Percentiles rank a stretch among this genome's conserved stretches.
Evolutionary conservation across 306 rosid species (phyloP).

Genomic region (Ammopiptanthus mongolicus): DNA sequence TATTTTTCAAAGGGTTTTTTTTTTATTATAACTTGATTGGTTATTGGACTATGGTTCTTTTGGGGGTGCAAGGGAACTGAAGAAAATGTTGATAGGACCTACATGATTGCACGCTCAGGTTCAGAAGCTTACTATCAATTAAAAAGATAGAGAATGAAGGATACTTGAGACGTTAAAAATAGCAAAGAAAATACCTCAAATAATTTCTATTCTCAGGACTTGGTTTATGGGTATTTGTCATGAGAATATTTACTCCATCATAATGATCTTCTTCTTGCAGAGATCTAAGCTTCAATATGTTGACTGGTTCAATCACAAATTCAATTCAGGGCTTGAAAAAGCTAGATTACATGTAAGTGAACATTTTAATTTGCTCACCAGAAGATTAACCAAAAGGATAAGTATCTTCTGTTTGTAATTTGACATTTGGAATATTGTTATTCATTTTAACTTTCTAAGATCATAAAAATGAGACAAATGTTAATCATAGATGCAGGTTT

Average conservation of each 20-base stretch:
- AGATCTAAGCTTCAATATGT: slow-evolving; percentile 77
- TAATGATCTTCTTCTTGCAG: slow-evolving; percentile 27
- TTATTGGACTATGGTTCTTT: too few species aligned
- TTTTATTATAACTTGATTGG: too few species aligned
- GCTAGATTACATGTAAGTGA: slow-evolving; percentile 46
- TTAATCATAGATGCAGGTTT: slow-evolving; percentile 58
- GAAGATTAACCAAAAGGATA: neutral
- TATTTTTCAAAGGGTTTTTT: too few species aligned
- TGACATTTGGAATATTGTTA: neutral
- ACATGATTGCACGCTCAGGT: too few species aligned
- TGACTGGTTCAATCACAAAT: slow-evolving; percentile 57
- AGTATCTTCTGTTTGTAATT: neutral
- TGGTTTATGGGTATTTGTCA: neutral
- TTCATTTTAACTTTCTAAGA: neutral
- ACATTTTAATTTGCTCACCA: neutral
- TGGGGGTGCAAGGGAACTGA: too few species aligned
- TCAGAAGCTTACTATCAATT: too few species aligned
- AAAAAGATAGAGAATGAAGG: too few species aligned
- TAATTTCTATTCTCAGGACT: neutral
- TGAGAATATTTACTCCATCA: neutral
- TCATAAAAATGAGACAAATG: neutral
- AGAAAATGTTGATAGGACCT: too few species aligned
- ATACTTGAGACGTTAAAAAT: too few species aligned
- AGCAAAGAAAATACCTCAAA: neutral
- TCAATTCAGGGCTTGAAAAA: neutral